A percentile compares a stretch with the other conserved stretches of the same genome.
These are phyloP conservation scores for Lactarius indigo DNA, from an alignment of 768 basidiomycete species.

Conservation along the genomic window DNA sequence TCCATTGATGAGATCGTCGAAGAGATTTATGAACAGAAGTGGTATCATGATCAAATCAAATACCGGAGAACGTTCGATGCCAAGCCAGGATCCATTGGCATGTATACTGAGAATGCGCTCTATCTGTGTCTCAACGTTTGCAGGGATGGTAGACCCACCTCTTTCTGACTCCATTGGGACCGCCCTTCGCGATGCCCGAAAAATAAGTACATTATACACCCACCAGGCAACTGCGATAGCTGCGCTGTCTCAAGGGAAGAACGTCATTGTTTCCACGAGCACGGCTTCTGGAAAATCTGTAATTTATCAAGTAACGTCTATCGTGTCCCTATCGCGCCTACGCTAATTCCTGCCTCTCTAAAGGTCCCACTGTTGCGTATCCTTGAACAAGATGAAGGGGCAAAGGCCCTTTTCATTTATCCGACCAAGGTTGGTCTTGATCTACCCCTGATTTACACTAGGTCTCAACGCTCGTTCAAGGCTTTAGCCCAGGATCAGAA, in stretches of 20 bases:
- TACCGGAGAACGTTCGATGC: constrained; percentile 51
- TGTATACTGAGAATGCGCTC: constrained; percentile 8
- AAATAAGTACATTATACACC: constrained; percentile 60
- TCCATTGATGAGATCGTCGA: constrained; percentile 55
- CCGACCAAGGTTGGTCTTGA: constrained; percentile 67
- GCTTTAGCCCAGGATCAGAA: constrained; percentile 89
- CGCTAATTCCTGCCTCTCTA: neutral
- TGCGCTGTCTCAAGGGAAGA: constrained; percentile 49
- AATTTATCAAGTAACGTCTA: constrained; percentile 67
- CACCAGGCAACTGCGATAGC: constrained; percentile 74
- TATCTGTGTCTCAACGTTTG: constrained; percentile 1
- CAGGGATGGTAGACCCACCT: constrained; percentile 50
- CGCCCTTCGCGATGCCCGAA: constrained; percentile 55
- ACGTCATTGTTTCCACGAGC: constrained; percentile 86
- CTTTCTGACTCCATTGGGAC: constrained; percentile 54
- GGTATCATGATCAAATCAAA: constrained; percentile 71
- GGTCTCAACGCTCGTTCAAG: constrained; percentile 35
- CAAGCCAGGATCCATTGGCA: constrained; percentile 52
- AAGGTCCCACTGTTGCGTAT: constrained; percentile 69
- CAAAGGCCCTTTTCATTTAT: constrained; percentile 82
- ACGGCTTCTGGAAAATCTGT: constrained; percentile 90
- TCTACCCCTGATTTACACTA: neutral
- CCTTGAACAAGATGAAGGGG: constrained; percentile 53
- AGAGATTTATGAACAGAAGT: constrained; percentile 53
- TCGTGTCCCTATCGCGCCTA: neutral